Percentiles rank a stretch among this genome's conserved stretches.
Conservation (phyloP, 768 basidiomycete genomes). For the Podaxis carcinomalis region DNA sequence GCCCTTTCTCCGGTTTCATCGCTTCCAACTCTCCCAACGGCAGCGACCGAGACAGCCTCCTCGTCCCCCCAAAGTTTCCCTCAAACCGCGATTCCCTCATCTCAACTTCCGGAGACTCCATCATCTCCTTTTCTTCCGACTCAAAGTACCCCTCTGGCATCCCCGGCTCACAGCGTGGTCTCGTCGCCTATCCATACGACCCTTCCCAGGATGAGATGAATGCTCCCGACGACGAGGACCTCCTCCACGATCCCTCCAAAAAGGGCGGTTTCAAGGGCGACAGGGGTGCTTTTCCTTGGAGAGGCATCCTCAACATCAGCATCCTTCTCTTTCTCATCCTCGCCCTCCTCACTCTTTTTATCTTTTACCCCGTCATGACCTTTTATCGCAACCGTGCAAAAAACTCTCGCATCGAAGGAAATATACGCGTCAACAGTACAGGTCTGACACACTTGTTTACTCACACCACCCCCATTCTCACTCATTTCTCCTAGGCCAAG, state of each 20-base stretch:
- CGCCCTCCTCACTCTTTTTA: slow-evolving; percentile 69
- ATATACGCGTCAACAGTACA: slow-evolving; percentile 59
- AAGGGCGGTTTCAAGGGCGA: slow-evolving; percentile 21
- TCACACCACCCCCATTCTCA: not conserved
- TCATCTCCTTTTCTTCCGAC: slow-evolving; percentile 50
- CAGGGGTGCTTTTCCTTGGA: slow-evolving; percentile 36
- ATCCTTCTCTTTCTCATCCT: slow-evolving; percentile 60
- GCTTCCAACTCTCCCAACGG: not conserved
- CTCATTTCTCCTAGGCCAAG: slow-evolving; percentile 44
- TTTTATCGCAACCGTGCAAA: slow-evolving; percentile 39
- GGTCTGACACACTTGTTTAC: slow-evolving; percentile 18
- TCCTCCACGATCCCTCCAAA: slow-evolving; percentile 58
- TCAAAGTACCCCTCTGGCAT: slow-evolving; percentile 60
- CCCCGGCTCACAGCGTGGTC: slow-evolving; percentile 25
- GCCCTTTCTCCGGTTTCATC: not conserved
- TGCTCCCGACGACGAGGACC: slow-evolving; percentile 70
- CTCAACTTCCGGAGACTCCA: slow-evolving; percentile 34
- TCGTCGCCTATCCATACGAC: slow-evolving; percentile 72
- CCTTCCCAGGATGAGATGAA: slow-evolving; percentile 52
- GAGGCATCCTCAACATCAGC: slow-evolving; percentile 59
- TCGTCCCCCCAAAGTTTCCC: slow-evolving; percentile 29
- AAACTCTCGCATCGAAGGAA: slow-evolving; percentile 51
- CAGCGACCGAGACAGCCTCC: slow-evolving; percentile 21
- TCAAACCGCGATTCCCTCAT: slow-evolving; percentile 26
- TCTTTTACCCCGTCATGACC: slow-evolving; percentile 69